These are phyloP conservation scores for Botryotinia narcissicola DNA, from an alignment of 2,329 filamentous ascomycete species.

Conservation along the genomic window DNA sequence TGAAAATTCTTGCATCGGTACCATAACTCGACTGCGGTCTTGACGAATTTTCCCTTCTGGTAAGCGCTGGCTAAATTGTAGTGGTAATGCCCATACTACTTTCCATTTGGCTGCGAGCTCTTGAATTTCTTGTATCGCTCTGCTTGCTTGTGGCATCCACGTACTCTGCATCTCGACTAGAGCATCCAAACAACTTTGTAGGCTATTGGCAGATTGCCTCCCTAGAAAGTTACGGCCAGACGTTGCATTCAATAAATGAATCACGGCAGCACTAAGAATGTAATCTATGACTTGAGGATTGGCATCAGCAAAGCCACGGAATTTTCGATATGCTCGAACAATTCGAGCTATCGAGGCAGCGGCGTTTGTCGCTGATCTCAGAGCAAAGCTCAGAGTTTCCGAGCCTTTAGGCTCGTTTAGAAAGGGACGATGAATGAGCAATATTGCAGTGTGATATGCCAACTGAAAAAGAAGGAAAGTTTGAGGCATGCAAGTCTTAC, in stretches of 20 bases:
- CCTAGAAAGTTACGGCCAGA: conserved; percentile 4
- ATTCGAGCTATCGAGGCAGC: conserved; percentile 3
- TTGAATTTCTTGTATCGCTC: conserved; percentile 1
- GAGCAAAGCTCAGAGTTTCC: not conserved
- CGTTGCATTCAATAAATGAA: conserved; percentile 2
- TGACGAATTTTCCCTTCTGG: not conserved
- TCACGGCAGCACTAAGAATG: not conserved
- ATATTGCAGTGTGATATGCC: conserved; percentile 2
- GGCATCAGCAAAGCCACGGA: not conserved
- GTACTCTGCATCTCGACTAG: not conserved
- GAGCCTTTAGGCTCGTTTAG: not conserved
- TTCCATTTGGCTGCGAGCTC: conserved; percentile 5
- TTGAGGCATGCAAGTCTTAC: conserved; percentile 7
- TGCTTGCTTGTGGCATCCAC: conserved; percentile 4
- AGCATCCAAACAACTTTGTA: not conserved
- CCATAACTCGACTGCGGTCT: not conserved
- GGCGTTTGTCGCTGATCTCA: conserved; percentile 5
- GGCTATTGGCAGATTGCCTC: conserved; percentile 5
- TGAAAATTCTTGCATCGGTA: no score
- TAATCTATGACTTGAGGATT: conserved; percentile 5
- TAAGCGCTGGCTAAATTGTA: not conserved
- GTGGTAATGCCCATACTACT: conserved; percentile 1
- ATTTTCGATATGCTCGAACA: not conserved
- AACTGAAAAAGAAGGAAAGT: conserved; percentile 10
- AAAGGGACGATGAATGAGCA: conserved; percentile 1